Conservation (phyloP, 2,329 filamentous ascomycete genomes). For the Thyridium curvatum region DNA sequence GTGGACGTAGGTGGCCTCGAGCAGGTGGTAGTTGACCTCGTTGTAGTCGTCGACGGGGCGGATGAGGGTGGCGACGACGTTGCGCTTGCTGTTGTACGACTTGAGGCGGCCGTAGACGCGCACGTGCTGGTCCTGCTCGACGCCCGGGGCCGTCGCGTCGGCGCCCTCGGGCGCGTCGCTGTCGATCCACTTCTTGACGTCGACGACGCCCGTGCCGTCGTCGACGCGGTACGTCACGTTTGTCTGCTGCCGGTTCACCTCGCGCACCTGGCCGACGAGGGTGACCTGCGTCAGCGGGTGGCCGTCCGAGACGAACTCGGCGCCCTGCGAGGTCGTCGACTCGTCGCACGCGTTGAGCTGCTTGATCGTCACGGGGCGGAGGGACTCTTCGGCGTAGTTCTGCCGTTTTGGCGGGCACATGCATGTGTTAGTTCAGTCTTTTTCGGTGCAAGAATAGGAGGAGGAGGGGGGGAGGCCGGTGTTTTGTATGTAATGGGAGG, state of each 20-base stretch:
- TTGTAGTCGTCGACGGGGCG: constrained; percentile 79
- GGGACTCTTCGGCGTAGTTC: constrained; percentile 71
- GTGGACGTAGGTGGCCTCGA: constrained; percentile 86
- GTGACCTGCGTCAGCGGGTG: constrained; percentile 68
- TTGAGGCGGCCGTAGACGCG: constrained; percentile 82
- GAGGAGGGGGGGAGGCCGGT: constrained; percentile 2
- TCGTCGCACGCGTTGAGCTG: constrained; percentile 81
- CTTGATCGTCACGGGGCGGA: constrained; percentile 92
- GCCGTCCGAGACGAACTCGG: constrained; percentile 80
- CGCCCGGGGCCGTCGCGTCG: constrained; percentile 34
- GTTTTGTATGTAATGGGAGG: too few species aligned
- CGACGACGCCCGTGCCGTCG: constrained; percentile 87
- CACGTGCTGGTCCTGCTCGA: constrained; percentile 72
- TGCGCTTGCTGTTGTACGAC: constrained; percentile 75
- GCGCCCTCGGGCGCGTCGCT: constrained; percentile 45
- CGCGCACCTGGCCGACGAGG: constrained; percentile 85
- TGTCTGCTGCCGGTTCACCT: constrained; percentile 78
- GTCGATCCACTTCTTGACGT: constrained; percentile 85
- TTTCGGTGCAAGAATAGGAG: too few species aligned
- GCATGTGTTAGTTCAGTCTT: too few species aligned
- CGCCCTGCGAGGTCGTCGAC: constrained; percentile 51
- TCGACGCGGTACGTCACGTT: constrained; percentile 91
- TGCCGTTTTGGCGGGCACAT: too few species aligned
- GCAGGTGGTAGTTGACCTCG: constrained; percentile 86
- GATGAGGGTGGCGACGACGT: constrained; percentile 75